Evolutionary conservation across 2,329 filamentous ascomycete genomes (phyloP), one percentile per base, ranked within the genome.

Genomic region (Penicillium digitatum): DNA sequence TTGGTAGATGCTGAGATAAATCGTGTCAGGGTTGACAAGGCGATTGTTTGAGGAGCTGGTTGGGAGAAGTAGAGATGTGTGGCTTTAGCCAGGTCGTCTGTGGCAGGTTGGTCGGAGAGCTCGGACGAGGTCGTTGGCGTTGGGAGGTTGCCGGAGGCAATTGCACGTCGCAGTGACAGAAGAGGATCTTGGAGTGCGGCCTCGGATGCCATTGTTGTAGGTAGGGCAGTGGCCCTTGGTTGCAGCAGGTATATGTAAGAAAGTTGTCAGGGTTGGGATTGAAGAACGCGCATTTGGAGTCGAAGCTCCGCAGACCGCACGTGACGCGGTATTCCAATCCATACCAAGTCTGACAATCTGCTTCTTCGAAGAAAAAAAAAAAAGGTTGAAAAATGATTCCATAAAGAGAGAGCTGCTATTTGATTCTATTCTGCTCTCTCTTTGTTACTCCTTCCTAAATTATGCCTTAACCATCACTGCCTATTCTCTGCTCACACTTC

Each of bases 161-260:
- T 94, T 61, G 89, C 87, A 70, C 88, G 86, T 69, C 92, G 89
- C 64, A 97, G 82, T 60, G 94, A 86, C 62, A 91, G 81, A 62
- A 97, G 86, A 48, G 92, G 85, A 70, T 97, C 91, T 61, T 84
- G 81, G 59, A 71, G 70, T 50, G 69, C 63, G 26, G 72, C 69
- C 63, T 85, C 83, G 65, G 81, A 71, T 62, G 85, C 80, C 85
- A 87, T 87, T 52, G 46, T 68, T 54, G 42, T 38, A 18, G 24
- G 48, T 20, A 52, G 40, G 44, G 48, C 58, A 42, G 54, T 51
- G 51, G 49, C 54, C 57, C 56, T 63, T 63, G 74, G 38, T 38
- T 46, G 56, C 56, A 61, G 53, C 31, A 55, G 34, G 22, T 32
- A 35, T n/a, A 42, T 29, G 45, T n/a, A 29, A n/a, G 31, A 40